A percentile compares a stretch with the other conserved stretches of the same genome.
Conservation (phyloP, 495 filamentous ascomycete species). For the Lichenothelia convexa region DNA sequence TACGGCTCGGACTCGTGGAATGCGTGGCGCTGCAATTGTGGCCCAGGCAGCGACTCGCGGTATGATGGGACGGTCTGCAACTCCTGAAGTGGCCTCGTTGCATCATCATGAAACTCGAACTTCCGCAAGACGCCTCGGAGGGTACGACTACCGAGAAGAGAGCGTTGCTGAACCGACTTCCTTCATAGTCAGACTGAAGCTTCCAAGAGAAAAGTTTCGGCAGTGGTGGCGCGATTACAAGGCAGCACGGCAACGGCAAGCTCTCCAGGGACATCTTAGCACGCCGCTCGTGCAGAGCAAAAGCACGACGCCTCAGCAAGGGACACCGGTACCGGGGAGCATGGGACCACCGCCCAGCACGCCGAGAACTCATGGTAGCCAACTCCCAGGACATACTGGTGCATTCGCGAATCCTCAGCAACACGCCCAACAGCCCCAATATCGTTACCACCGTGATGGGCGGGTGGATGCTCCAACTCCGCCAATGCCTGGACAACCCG, state of each 20-base stretch:
- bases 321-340: slow-evolving; percentile 33
- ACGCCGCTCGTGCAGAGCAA: slow-evolving; percentile 27
- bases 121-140: slow-evolving; percentile 38
- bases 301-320: slow-evolving; percentile 30
- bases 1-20: slow-evolving; percentile 69
- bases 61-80: slow-evolving; percentile 70
- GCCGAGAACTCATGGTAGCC: no score
- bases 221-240: slow-evolving; percentile 37
- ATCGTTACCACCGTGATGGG: slow-evolving; percentile 12
- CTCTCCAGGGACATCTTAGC: slow-evolving; percentile 15
- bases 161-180: slow-evolving; percentile 45
- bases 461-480: slow-evolving; percentile 13
- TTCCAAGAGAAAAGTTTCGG: slow-evolving; percentile 42
- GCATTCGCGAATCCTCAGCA: no score
- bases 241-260: slow-evolving; percentile 14
- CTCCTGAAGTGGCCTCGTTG: slow-evolving; percentile 48
- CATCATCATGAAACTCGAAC: slow-evolving; percentile 59
- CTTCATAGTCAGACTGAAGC: slow-evolving; percentile 52
- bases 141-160: slow-evolving; percentile 48
- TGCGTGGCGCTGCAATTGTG: slow-evolving; percentile 67
- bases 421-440: slow-evolving; percentile 7
- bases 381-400: no score
- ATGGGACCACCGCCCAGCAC: slow-evolving; percentile 41
- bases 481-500: slow-evolving; percentile 1
- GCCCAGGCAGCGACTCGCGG: slow-evolving; percentile 57